phyloP scores from a whole-genome alignment of 164 flowering plant genomes.

The Dillenia suffruticosa region DNA sequence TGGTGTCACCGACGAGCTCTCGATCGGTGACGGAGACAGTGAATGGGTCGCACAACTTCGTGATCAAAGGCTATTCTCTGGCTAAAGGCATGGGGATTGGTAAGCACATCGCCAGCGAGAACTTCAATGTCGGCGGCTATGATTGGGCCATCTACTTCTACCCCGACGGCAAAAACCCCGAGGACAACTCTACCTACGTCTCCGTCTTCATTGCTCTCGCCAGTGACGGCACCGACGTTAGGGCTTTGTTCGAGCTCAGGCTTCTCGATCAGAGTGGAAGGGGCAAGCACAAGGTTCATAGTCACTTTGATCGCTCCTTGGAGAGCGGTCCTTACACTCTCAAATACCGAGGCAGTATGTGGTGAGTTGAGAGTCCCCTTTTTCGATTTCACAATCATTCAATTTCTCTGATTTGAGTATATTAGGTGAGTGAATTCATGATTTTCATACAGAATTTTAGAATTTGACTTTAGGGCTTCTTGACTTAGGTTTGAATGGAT shows the following conservation, averaged over 20 bases:
- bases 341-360: constrained; percentile 90
- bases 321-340: constrained; percentile 90
- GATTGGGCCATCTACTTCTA: constrained; percentile 71
- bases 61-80: constrained; percentile 75
- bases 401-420: too few relatives aligned
- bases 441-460: too few relatives aligned
- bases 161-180: constrained; percentile 67
- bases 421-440: too few relatives aligned
- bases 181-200: constrained; percentile 78
- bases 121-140: constrained; percentile 75
- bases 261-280: constrained; percentile 88
- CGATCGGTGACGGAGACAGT: constrained; percentile 65
- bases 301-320: constrained; percentile 86
- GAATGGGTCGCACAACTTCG: constrained; percentile 83
- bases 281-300: constrained; percentile 82
- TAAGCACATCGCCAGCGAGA: constrained; percentile 82
- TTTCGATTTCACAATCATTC: too few relatives aligned
- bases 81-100: constrained; percentile 94
- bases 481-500: too few relatives aligned
- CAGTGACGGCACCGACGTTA: constrained; percentile 65
- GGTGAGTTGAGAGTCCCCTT: constrained; percentile 33
- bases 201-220: constrained; percentile 91
- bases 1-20: constrained; percentile 54
- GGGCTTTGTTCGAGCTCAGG: constrained; percentile 65
- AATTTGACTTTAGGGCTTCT: too few relatives aligned